These are phyloP conservation scores for Strigomonas culicis DNA, from an alignment of 208 protist genomes.

Conservation along the genomic window DNA sequence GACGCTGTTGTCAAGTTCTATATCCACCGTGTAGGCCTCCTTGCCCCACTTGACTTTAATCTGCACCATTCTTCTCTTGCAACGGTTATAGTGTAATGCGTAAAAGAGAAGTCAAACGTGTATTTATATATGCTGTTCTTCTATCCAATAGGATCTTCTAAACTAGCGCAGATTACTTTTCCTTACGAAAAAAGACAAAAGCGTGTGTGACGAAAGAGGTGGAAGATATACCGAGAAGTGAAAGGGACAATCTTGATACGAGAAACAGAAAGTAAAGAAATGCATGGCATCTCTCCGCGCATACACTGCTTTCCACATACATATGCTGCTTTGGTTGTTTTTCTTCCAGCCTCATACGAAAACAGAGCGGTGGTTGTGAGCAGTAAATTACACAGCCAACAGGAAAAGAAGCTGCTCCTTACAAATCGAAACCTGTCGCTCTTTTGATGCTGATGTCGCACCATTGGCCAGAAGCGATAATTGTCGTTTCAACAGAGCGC, in stretches of 20 bases:
- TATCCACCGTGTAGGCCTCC: conserved; percentile 46
- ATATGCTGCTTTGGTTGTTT: too few species aligned
- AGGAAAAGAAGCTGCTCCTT: conserved; percentile 28
- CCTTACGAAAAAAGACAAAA: too few species aligned
- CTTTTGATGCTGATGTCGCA: background rate
- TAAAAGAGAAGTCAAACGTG: background rate
- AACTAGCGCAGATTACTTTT: too few species aligned
- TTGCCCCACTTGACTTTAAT: conserved; percentile 83
- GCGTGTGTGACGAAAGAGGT: too few species aligned
- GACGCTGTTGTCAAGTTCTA: conserved; percentile 36
- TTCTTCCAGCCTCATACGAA: too few species aligned
- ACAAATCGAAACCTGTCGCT: conserved; percentile 22
- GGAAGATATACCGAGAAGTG: too few species aligned
- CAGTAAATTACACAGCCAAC: too few species aligned
- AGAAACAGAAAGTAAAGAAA: too few species aligned
- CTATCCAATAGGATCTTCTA: background rate
- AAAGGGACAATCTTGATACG: too few species aligned
- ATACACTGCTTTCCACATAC: too few species aligned
- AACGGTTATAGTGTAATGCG: background rate
- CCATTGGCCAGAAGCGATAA: conserved; percentile 21
- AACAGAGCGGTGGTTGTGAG: too few species aligned
- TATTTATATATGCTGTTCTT: background rate
- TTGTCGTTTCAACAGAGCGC: conserved; percentile 34
- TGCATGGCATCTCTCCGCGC: too few species aligned
- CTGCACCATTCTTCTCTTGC: conserved; percentile 16